Evolutionary conservation across 805 yeast species (phyloP), one percentile per base, ranked within the genome.

Genomic region (Wickerhamomyces rabaulensis): DNA sequence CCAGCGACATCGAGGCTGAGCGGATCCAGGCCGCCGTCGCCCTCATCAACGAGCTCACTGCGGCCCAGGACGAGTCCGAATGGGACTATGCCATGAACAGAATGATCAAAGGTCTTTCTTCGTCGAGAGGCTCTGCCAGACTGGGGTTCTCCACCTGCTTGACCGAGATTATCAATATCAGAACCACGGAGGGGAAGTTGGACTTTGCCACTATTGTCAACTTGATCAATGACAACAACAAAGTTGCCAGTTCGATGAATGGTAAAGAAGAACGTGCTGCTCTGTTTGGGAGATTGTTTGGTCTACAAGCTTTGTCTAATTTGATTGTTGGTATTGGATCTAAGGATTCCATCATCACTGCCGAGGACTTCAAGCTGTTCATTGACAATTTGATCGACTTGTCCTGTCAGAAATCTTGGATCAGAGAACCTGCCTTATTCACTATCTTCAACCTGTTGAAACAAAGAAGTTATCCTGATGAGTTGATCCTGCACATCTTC

Each of bases 91-190:
- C 95, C 0, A 65, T 87, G 45, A 78, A 79, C 51, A 75, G 98
- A 59, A 71, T 92, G 51, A 76, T 88, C 52, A 83, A 81, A 52
- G 97, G 98, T 43, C 68, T 92, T 27, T 73, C 89, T 5, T 85
- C 96, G 6, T 76, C 90, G 15, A 78, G 94, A 57, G 95, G 86
- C 21, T 75, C 89, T 41, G 94, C 96, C 1, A 72, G 97, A 47
- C 66, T 87, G 25, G 98, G 98, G 5, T 92, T 84, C 59, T 87
- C 96, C 2, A 78, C 88, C 75, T 92, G 96, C 40, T 67, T 92
- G 39, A 79, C 91, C 0, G 97, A 92, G 62, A 66, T 84, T 1
- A 43, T 72, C 54, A 62, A 66, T 67, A 31, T 68, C 61, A 55
- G 69, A 29, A 44, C 64, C 19, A 51, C 60, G 40, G 74, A 45